These are phyloP conservation scores for Mortierella sp. DNA, from an alignment of 371 early-diverging fungal genomes.

Conservation along the genomic window DNA sequence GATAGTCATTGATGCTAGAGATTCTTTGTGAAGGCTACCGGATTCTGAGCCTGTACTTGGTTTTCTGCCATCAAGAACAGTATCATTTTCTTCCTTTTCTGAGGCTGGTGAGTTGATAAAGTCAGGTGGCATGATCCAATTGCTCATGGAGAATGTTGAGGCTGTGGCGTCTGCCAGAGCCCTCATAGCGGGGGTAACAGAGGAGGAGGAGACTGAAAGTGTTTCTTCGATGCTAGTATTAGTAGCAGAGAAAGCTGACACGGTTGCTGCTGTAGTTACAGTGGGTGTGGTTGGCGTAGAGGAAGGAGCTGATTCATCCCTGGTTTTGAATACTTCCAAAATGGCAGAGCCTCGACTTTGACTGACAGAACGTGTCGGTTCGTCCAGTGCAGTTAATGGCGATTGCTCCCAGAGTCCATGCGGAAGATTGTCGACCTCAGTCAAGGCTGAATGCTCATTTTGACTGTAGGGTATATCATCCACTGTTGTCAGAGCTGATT, in stretches of 20 bases:
- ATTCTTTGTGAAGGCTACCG: slow-evolving; percentile 15
- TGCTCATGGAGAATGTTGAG: slow-evolving; percentile 45
- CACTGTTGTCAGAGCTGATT: slow-evolving; percentile 31
- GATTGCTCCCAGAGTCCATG: slow-evolving; percentile 40
- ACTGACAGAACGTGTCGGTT: background rate
- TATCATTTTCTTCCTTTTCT: background rate
- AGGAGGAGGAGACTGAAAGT: background rate
- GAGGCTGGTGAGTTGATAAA: slow-evolving; percentile 1
- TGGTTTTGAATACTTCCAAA: background rate
- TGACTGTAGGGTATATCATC: slow-evolving; percentile 24
- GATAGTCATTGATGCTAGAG: slow-evolving; percentile 20
- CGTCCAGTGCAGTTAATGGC: slow-evolving; percentile 28
- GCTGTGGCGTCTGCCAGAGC: slow-evolving; percentile 9
- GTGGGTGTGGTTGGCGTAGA: slow-evolving; percentile 2
- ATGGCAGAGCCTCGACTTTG: background rate
- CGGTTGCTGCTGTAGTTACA: background rate
- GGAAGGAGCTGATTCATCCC: background rate
- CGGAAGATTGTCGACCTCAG: slow-evolving; percentile 36
- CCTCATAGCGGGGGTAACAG: slow-evolving; percentile 8
- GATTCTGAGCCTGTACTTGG: background rate
- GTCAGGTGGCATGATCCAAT: slow-evolving; percentile 44
- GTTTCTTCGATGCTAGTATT: background rate
- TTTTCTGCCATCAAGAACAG: background rate
- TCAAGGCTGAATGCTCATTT: slow-evolving; percentile 40
- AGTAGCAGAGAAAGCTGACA: slow-evolving; percentile 1